phyloP scores from a whole-genome alignment of 495 filamentous ascomycete genomes.

The Podospora conica region DNA sequence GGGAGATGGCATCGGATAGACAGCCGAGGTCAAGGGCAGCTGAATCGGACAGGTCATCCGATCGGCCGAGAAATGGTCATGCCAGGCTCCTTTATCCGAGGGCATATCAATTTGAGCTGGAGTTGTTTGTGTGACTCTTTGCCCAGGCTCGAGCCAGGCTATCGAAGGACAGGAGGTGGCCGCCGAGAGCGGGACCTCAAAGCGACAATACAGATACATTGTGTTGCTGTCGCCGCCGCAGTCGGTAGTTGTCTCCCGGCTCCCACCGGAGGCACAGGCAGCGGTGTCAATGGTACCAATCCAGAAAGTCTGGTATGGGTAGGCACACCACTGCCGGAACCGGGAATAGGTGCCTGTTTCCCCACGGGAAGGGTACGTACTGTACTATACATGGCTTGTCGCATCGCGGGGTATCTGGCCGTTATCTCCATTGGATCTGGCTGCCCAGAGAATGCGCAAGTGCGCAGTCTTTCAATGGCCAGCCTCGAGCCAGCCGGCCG shows the following conservation, averaged over 20 bases:
- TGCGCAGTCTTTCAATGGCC: constrained; percentile 11
- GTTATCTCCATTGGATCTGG: background rate
- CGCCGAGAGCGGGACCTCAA: background rate
- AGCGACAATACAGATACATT: background rate
- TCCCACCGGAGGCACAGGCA: background rate
- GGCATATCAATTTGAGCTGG: background rate
- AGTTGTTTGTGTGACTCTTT: background rate
- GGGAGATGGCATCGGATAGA: no score
- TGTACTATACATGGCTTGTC: background rate
- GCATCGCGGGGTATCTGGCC: background rate
- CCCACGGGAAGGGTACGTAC: background rate
- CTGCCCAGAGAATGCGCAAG: constrained; percentile 16
- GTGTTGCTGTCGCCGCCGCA: no score
- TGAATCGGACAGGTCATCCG: background rate
- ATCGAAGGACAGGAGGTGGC: background rate
- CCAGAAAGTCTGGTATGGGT: background rate
- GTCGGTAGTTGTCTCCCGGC: background rate
- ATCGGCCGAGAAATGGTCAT: background rate
- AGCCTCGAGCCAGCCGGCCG: no score
- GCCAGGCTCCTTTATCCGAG: background rate
- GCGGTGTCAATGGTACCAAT: background rate
- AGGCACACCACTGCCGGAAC: background rate
- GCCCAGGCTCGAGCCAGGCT: no score
- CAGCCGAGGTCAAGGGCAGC: no score
- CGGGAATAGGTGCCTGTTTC: background rate